Evolutionary conservation across 306 rosid genomes (phyloP).

Genomic region (Citrullus mucosospermus): DNA sequence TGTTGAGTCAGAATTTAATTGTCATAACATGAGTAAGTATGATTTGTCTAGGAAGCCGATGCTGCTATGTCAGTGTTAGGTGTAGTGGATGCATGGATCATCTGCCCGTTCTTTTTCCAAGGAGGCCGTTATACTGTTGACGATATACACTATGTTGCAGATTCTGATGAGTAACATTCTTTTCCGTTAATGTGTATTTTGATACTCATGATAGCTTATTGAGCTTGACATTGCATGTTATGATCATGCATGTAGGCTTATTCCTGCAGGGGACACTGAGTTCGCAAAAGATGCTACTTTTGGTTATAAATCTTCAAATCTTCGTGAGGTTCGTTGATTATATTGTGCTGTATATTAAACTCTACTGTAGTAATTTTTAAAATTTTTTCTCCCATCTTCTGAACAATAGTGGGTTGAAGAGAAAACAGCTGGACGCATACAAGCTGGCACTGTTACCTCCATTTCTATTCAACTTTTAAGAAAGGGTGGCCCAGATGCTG

Average conservation of each 20-base stretch:
- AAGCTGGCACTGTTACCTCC: constrained; percentile 48
- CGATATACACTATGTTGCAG: constrained; percentile 83
- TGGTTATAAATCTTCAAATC: constrained; percentile 90
- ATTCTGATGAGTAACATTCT: constrained; percentile 55
- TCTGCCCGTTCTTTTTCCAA: constrained; percentile 91
- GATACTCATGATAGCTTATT: constrained; percentile 8
- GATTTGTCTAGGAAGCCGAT: constrained; percentile 71
- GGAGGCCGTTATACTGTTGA: constrained; percentile 88
- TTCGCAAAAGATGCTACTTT: constrained; percentile 93
- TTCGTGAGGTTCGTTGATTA: constrained; percentile 54
- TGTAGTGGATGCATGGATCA: constrained; percentile 93
- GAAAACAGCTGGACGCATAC: constrained; percentile 65
- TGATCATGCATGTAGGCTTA: constrained; percentile 44
- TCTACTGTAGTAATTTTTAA: constrained; percentile 1
- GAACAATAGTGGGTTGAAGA: constrained; percentile 83
- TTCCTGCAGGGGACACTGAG: constrained; percentile 91
- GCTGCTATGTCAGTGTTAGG: constrained; percentile 77
- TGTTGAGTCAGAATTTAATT: constrained; percentile 15
- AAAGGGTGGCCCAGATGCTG: constrained; percentile 86
- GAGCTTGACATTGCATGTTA: constrained; percentile 9
- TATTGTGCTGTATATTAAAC: constrained; percentile 1
- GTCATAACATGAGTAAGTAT: constrained; percentile 9
- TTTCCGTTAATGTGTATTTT: constrained; percentile 2
- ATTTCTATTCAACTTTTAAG: constrained; percentile 72
- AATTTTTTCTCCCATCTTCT: constrained; percentile 4